Conservation (phyloP, 2,329 filamentous ascomycete species). For the Aureobasidium sp. region DNA sequence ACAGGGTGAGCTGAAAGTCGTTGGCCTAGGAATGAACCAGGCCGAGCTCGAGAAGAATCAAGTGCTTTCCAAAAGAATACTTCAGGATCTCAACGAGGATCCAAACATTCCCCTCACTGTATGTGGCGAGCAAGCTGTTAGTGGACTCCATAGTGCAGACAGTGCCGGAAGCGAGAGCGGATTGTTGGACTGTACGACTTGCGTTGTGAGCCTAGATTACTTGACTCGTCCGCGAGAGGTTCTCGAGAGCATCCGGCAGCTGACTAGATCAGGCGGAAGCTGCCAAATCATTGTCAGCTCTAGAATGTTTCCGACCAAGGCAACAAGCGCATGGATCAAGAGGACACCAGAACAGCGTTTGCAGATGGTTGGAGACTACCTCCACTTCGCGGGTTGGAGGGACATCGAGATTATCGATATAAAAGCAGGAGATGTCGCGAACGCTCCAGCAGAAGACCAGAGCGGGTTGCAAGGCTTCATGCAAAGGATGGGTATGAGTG, state of each 20-base stretch:
- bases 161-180: neutral
- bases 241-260: conserved; percentile 34
- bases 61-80: conserved; percentile 21
- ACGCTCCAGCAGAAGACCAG: conserved; percentile 15
- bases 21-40: conserved; percentile 43
- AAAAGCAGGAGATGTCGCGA: conserved; percentile 21
- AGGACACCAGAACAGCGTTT: conserved; percentile 40
- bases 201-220: conserved; percentile 48
- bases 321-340: conserved; percentile 42
- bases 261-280: conserved; percentile 36
- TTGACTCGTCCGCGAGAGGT: conserved; percentile 41
- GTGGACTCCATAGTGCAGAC: conserved; percentile 2
- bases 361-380: conserved; percentile 46
- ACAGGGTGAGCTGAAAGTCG: conserved; percentile 33
- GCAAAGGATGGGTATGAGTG: conserved; percentile 28
- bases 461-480: conserved; percentile 26
- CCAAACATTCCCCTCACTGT: conserved; percentile 25
- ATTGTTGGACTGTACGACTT: conserved; percentile 41
- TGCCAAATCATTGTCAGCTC: conserved; percentile 48
- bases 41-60: conserved; percentile 33
- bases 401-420: conserved; percentile 48
- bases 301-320: conserved; percentile 47
- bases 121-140: conserved; percentile 9
- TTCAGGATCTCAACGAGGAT: conserved; percentile 41
- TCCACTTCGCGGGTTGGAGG: conserved; percentile 46